phyloP scores from a whole-genome alignment of 2,329 filamentous ascomycete species.

The Xylariaceae sp. region DNA sequence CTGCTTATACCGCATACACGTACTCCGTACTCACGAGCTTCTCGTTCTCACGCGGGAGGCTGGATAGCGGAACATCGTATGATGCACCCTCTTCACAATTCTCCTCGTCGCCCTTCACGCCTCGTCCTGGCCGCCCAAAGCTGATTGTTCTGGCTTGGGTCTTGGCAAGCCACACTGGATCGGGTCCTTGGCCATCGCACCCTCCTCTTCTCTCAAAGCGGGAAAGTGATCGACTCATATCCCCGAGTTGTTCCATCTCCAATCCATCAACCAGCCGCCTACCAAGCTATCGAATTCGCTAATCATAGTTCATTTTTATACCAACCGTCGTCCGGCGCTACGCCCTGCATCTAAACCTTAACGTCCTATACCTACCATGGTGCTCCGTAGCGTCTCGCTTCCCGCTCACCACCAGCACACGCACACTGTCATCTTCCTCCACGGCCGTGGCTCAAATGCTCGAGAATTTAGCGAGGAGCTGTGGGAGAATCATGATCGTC shows the following conservation, averaged over 20 bases:
- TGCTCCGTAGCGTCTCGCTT: constrained; percentile 8
- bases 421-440: constrained; percentile 43
- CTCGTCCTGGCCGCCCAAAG: not conserved
- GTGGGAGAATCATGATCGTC: constrained; percentile 30
- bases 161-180: not conserved
- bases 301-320: not conserved
- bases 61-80: constrained; percentile 3
- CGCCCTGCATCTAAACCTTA: not conserved
- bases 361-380: constrained; percentile 10
- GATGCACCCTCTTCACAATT: not conserved
- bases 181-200: not conserved
- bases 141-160: not conserved
- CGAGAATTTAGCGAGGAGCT: constrained; percentile 33
- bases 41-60: not conserved
- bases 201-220: not conserved
- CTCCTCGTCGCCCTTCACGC: not conserved
- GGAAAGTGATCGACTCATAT: constrained; percentile 1
- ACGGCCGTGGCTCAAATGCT: constrained; percentile 41
- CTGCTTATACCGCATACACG: constrained; percentile 2
- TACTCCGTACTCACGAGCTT: not conserved
- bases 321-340: not conserved
- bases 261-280: not conserved
- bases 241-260: not conserved
- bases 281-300: not conserved
- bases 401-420: constrained; percentile 29